Evolutionary conservation across 768 basidiomycete genomes (phyloP), one percentile per base, ranked within the genome.

Genomic region (Sistotremastrum suecicum): DNA sequence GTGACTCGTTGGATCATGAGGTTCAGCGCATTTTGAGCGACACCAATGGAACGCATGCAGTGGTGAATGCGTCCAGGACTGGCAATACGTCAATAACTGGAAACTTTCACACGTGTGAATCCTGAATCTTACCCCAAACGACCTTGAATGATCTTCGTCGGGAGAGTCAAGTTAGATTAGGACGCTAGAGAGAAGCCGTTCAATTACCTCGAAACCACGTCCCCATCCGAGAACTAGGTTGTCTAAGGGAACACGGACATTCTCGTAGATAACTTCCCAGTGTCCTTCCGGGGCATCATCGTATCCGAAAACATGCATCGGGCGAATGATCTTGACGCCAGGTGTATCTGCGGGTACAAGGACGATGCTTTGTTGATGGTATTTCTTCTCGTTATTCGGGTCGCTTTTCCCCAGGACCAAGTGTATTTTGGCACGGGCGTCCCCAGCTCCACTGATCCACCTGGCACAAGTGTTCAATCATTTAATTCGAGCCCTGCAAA

Each of bases 361-460:
- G 44, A 97, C 89, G 48, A 98, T 83, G 52, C 87, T 89, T 63
- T 98, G 95, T 53, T 92, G 89, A 44, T 71, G 67, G 66, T 97
- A 82, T 36, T 67, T 60, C 54, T 74, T 76, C 51, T 76, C 70
- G 62, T 92, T 91, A 44, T 68, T 69, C 5, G 92, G 82, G 62
- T 97, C 90, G 50, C 86, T 90, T 68, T 89, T 87, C 44, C 91
- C 94, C 71, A 99, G 83, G 37, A 98, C 86, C 42, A 99, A 78
- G 58, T 99, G 94, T 7, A 98, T 53, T 47, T 75, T 78, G 50
- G 83, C 84, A 50, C 92, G 73, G 39, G 90, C 90, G 61, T 98
- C 91, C 11, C 91, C 91, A 5, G 92, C 94, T 42, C 92, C 92
- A 31, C 88, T 91, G 60, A 98, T 98, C 84, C 87, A 98, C 88